phyloP scores from a whole-genome alignment of 352 stramenopile genomes.

The Halophytophthora polymorphica region DNA sequence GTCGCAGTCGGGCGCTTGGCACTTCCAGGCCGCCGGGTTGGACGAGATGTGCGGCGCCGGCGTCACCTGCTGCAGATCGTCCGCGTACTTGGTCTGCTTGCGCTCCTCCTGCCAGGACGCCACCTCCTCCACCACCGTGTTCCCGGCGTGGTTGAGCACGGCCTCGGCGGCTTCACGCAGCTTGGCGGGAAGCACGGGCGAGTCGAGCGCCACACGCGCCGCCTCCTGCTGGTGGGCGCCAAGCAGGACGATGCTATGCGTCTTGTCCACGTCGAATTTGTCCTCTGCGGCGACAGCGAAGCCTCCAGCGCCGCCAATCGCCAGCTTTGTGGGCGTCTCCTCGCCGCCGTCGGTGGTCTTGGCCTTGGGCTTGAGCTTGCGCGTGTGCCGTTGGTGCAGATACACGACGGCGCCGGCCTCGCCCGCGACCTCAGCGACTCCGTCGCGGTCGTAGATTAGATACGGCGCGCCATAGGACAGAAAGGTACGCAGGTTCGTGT shows the following conservation, averaged over 20 bases:
- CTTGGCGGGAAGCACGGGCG: conserved; percentile 34
- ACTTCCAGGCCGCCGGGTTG: conserved; percentile 76
- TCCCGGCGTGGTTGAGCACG: conserved; percentile 72
- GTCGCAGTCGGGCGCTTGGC: conserved; percentile 91
- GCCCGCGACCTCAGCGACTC: conserved; percentile 15
- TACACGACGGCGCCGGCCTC: conserved; percentile 46
- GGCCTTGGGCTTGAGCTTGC: conserved; percentile 27
- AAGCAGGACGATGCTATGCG: conserved; percentile 77
- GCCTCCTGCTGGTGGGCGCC: conserved; percentile 35
- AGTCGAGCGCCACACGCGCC: conserved; percentile 28
- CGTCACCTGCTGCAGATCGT: conserved; percentile 63
- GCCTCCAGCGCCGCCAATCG: conserved; percentile 94
- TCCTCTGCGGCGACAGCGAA: conserved; percentile 87
- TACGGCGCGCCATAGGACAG: conserved; percentile 87
- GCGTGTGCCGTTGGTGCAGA: conserved; percentile 68
- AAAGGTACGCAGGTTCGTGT: conserved; percentile 94
- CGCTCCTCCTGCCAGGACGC: conserved; percentile 81
- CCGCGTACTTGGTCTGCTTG: conserved; percentile 75
- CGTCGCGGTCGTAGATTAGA: conserved; percentile 49
- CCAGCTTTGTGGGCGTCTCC: conserved; percentile 87
- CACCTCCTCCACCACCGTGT: conserved; percentile 75
- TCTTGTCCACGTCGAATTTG: conserved; percentile 88
- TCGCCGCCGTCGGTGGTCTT: not conserved
- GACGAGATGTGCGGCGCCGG: conserved; percentile 63
- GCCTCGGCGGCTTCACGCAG: conserved; percentile 58